phyloP scores from a whole-genome alignment of 352 stramenopile species.

The Pythium dissotocum region DNA sequence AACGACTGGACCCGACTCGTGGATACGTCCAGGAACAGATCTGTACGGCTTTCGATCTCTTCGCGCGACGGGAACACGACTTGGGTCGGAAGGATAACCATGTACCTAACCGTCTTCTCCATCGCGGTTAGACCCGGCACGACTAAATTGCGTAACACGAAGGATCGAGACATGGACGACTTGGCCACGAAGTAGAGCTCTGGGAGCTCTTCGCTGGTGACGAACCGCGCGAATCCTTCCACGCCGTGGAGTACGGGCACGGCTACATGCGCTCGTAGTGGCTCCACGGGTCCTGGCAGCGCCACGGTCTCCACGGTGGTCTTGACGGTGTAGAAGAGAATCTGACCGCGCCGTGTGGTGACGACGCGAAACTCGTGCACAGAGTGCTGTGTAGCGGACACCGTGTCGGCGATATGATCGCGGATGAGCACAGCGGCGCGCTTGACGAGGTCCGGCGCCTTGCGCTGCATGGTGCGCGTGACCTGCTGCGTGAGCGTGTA shows the following conservation, averaged over 20 bases:
- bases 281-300: conserved; percentile 50
- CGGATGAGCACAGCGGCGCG: conserved; percentile 60
- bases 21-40: conserved; percentile 74
- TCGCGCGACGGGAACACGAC: conserved; percentile 80
- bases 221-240: conserved; percentile 73
- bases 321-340: conserved; percentile 74
- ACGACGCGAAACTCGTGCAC: conserved; percentile 64
- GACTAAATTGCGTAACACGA: conserved; percentile 68
- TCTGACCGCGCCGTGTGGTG: conserved; percentile 58
- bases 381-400: conserved; percentile 48
- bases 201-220: conserved; percentile 79
- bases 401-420: conserved; percentile 62
- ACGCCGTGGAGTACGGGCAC: conserved; percentile 69
- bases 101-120: conserved; percentile 68
- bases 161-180: conserved; percentile 65
- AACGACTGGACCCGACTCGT: conserved; percentile 69
- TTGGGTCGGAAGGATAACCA: conserved; percentile 77
- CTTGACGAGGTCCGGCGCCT: conserved; percentile 75
- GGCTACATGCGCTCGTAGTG: conserved; percentile 54
- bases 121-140: conserved; percentile 62
- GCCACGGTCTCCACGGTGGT: conserved; percentile 44
- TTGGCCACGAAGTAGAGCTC: conserved; percentile 88
- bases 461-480: conserved; percentile 69
- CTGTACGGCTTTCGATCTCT: conserved; percentile 73
- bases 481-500: conserved; percentile 67